Evolutionary conservation across 1,284 basidiomycete genomes (phyloP), one percentile per base, ranked within the genome.

Genomic region (Ganoderma leucocontextum): DNA sequence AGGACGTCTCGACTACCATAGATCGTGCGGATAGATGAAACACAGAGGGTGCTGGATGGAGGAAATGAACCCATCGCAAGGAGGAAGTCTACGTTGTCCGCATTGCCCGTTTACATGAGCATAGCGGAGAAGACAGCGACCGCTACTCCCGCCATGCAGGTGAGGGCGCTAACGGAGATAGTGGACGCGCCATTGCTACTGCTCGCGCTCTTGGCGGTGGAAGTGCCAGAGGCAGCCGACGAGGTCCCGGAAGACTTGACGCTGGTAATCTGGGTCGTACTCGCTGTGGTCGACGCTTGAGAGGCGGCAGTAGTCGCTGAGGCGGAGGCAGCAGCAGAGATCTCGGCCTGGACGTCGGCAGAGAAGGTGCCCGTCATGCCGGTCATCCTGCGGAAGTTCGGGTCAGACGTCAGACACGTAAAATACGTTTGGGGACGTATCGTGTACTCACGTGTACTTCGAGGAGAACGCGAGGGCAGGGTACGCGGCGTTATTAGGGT

Each of bases 401-500:
- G 22, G n/a, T 29, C 29, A 10, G 47, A 3, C 4, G 36, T 60
- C 12, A 39, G 41, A 68, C 22, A 42, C 13, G 17, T 12, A 38
- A 22, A 39, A 22, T 5, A 39, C 38, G 7, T 17, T 25, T 1
- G 2, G n/a, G 4, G 19, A 13, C 4, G 15, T 2, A 35, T 7
- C 58, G n/a, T 41, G 9, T 4, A 79, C 87, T 69, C 77, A 91
- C 88, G 80, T 80, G 84, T 95, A 96, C 75, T 89, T 89, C 68
- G 94, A 86, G n/a, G 94, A 95, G 85, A 95, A 96, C 2, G 93
- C 89, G 71, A 91, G 82, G 65, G 87, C 87, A 2, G 84, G 86
- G 80, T 82, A 91, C 62, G 86, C 81, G 19, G 89, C 79, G 68
- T 84, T 78, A 1, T 75, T 75, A 36, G 87, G 62, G 78, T 91